Conservation (phyloP, 1,284 basidiomycete species). For the Vanrija sp. region DNA sequence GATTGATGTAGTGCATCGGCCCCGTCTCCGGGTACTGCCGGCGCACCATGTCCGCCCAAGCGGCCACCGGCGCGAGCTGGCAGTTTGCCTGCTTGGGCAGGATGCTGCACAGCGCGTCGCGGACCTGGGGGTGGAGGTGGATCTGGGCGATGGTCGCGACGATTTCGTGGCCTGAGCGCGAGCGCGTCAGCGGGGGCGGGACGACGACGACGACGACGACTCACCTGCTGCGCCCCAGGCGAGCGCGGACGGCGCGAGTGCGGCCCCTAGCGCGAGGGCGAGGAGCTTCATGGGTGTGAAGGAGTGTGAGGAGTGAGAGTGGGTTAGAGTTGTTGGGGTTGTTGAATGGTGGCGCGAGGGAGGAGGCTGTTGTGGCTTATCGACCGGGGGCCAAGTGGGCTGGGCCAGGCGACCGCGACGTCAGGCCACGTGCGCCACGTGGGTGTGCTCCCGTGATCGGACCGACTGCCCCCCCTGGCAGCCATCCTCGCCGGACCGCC, state of each 20-base stretch:
- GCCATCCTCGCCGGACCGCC: no score
- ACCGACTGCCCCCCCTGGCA: no score
- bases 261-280: not conserved
- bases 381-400: no score
- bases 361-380: not conserved
- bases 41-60: constrained; percentile 78
- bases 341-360: not conserved
- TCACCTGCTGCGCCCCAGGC: constrained; percentile 54
- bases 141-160: constrained; percentile 90
- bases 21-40: constrained; percentile 47
- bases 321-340: not conserved
- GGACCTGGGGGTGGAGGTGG: constrained; percentile 71
- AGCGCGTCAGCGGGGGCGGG: not conserved
- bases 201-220: constrained; percentile 6
- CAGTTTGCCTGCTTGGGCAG: constrained; percentile 62
- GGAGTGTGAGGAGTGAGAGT: not conserved
- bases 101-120: constrained; percentile 62
- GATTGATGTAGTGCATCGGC: constrained; percentile 52
- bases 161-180: constrained; percentile 70
- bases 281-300: constrained; percentile 8
- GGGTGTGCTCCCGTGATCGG: no score
- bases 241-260: constrained; percentile 28
- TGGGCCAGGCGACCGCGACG: no score
- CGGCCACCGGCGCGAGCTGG: constrained; percentile 71
- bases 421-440: no score